Evolutionary conservation across 2,329 filamentous ascomycete species (phyloP).

Genomic region (Botrytis elliptica): DNA sequence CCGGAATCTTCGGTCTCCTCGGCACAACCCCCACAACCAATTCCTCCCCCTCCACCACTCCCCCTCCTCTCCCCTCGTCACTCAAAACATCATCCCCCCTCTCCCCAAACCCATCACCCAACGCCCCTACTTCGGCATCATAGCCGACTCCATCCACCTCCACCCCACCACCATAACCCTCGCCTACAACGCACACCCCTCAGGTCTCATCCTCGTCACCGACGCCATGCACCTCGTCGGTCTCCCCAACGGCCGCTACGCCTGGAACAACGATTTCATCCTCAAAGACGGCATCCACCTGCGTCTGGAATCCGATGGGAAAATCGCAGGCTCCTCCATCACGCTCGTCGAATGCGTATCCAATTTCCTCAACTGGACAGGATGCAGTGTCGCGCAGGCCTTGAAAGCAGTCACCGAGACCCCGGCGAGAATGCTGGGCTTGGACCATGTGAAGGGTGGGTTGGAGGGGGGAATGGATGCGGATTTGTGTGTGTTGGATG

Average conservation of each 20-base stretch:
- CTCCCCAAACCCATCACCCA: background rate
- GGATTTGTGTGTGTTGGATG: constrained; percentile 66
- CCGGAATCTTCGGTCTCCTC: constrained; percentile 83
- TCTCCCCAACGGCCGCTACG: constrained; percentile 78
- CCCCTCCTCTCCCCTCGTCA: constrained; percentile 46
- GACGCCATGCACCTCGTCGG: constrained; percentile 90
- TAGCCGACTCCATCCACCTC: constrained; percentile 86
- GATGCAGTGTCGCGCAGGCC: constrained; percentile 64
- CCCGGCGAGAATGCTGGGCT: constrained; percentile 72
- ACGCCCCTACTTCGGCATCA: constrained; percentile 82
- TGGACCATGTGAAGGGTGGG: constrained; percentile 65
- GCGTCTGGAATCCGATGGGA: constrained; percentile 73
- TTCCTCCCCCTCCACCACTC: background rate
- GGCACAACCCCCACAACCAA: constrained; percentile 56
- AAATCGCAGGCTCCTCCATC: constrained; percentile 72
- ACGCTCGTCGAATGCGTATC: constrained; percentile 79
- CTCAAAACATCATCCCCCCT: background rate
- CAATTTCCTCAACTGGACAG: constrained; percentile 77
- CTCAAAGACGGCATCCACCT: constrained; percentile 71
- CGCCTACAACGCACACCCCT: constrained; percentile 80
- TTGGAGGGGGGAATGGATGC: constrained; percentile 63
- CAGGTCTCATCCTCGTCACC: constrained; percentile 84
- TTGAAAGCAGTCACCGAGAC: constrained; percentile 72
- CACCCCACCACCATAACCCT: constrained; percentile 88
- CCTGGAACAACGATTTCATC: constrained; percentile 68